Conservation (phyloP, 495 filamentous ascomycete genomes). For the Amphirosellinia nigrospora region DNA sequence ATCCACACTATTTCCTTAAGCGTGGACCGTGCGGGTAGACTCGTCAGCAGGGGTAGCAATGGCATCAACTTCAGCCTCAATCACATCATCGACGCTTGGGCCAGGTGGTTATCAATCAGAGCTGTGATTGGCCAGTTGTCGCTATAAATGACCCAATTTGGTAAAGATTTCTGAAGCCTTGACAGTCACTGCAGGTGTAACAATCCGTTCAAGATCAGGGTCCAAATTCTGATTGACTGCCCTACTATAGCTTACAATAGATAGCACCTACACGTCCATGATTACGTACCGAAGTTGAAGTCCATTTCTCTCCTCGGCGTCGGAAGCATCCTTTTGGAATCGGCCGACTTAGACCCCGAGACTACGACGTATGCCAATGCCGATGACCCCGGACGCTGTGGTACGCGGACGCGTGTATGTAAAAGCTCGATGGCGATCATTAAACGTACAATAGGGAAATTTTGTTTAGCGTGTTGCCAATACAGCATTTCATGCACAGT, state of each 20-base stretch:
- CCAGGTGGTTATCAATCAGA: background rate
- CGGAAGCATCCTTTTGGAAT: background rate
- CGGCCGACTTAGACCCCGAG: background rate
- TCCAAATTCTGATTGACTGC: too few species aligned
- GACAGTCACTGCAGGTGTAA: background rate
- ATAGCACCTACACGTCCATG: background rate
- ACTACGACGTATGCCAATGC: conserved; percentile 6
- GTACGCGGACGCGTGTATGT: conserved; percentile 3
- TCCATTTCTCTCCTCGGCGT: background rate
- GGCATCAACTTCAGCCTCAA: conserved; percentile 32
- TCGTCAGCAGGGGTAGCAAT: conserved; percentile 16
- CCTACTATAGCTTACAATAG: background rate
- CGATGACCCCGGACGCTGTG: background rate
- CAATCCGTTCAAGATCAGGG: background rate
- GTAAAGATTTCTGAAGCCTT: conserved; percentile 10
- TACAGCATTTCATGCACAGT: background rate
- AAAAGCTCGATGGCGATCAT: background rate
- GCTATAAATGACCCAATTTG: conserved; percentile 14
- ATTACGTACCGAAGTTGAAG: background rate
- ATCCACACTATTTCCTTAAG: background rate
- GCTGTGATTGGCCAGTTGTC: conserved; percentile 12
- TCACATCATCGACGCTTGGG: conserved; percentile 28
- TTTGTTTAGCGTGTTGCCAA: background rate
- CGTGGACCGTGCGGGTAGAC: background rate
- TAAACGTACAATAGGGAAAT: background rate